Evolutionary conservation across 805 yeast species (phyloP).

Genomic region (Suhomyces sp.): DNA sequence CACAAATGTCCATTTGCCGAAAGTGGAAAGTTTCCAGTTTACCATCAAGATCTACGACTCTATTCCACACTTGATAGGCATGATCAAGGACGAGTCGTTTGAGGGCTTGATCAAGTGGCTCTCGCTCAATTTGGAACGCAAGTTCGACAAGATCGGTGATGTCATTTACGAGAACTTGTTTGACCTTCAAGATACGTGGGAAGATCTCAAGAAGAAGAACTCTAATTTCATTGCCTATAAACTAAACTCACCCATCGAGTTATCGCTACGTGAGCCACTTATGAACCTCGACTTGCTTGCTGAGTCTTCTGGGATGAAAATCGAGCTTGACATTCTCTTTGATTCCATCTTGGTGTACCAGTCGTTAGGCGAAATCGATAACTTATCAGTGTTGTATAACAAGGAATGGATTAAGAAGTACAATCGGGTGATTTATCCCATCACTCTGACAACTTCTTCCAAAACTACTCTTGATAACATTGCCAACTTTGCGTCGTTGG

Average conservation of each 20-base stretch:
- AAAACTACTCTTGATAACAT: constrained; percentile 18
- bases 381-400: constrained; percentile 59
- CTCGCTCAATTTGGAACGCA: constrained; percentile 56
- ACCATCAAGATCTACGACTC: constrained; percentile 70
- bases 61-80: constrained; percentile 68
- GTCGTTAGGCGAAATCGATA: constrained; percentile 63
- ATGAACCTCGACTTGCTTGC: constrained; percentile 49
- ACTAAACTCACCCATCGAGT: constrained; percentile 84
- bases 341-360: constrained; percentile 82
- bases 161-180: constrained; percentile 53
- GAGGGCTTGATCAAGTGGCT: constrained; percentile 66
- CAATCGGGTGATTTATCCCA: constrained; percentile 66
- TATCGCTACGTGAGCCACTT: constrained; percentile 62
- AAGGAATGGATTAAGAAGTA: constrained; percentile 71
- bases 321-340: constrained; percentile 70
- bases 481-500: constrained; percentile 27
- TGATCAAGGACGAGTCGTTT: constrained; percentile 72
- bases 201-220: constrained; percentile 41
- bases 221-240: constrained; percentile 51
- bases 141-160: constrained; percentile 57
- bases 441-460: constrained; percentile 30
- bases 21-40: constrained; percentile 71
- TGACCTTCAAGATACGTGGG: constrained; percentile 61
- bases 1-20: constrained; percentile 64
- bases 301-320: constrained; percentile 30